phyloP scores from a whole-genome alignment of 495 filamentous ascomycete genomes.

The Aspergillus panamensis region DNA sequence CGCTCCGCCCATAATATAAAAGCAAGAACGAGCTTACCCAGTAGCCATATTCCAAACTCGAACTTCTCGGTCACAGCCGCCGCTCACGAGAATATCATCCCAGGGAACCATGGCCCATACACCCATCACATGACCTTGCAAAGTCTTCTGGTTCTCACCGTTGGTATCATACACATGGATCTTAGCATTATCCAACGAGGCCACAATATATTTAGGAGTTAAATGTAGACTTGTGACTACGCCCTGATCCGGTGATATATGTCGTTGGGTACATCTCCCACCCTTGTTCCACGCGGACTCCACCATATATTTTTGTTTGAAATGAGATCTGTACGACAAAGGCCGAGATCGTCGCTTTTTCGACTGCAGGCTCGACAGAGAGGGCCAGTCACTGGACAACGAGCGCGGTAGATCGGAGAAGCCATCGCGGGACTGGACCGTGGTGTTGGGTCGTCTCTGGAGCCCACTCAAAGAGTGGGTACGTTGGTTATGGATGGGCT shows the following conservation, averaged over 20 bases:
- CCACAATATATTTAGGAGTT: slow-evolving; percentile 92
- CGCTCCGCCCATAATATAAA: neutral
- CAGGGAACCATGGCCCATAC: slow-evolving; percentile 99
- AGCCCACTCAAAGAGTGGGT: slow-evolving; percentile 24
- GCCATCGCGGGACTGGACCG: slow-evolving; percentile 28
- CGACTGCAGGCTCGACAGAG: slow-evolving; percentile 28
- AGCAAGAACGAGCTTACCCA: slow-evolving; percentile 58
- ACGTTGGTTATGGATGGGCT: slow-evolving; percentile 33
- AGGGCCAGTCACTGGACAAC: slow-evolving; percentile 37
- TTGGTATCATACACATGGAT: slow-evolving; percentile 97
- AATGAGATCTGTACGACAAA: slow-evolving; percentile 86
- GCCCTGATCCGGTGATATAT: slow-evolving; percentile 92
- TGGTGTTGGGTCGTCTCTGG: slow-evolving; percentile 29
- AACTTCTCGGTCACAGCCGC: slow-evolving; percentile 95
- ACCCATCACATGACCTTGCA: slow-evolving; percentile 96
- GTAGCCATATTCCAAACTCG: slow-evolving; percentile 96
- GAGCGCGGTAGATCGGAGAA: slow-evolving; percentile 32
- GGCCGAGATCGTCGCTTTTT: slow-evolving; percentile 43
- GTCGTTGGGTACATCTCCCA: slow-evolving; percentile 68
- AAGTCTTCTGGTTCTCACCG: slow-evolving; percentile 79
- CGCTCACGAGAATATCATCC: slow-evolving; percentile 92
- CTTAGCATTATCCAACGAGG: slow-evolving; percentile 95
- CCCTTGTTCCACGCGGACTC: slow-evolving; percentile 95
- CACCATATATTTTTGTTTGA: slow-evolving; percentile 95
- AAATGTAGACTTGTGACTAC: slow-evolving; percentile 95